Conservation (phyloP, 2,329 filamentous ascomycete genomes). For the Colletotrichum sp. region DNA sequence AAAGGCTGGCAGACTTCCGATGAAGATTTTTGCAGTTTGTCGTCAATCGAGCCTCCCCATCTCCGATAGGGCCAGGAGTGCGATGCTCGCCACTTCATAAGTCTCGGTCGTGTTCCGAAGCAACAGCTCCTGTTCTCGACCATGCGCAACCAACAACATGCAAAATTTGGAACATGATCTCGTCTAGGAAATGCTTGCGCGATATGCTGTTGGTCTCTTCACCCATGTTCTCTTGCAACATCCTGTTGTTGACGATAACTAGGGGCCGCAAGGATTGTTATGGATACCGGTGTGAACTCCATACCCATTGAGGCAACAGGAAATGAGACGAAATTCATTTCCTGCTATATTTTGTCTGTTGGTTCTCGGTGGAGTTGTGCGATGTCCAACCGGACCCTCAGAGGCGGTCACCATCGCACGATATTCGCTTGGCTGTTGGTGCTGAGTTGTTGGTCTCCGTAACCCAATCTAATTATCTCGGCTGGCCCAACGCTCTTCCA, state of each 20-base stretch:
- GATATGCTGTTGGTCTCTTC: too few relatives aligned
- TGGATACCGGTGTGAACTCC: background rate
- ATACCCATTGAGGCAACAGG: background rate
- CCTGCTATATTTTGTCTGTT: background rate
- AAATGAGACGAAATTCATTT: background rate
- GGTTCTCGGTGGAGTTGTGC: background rate
- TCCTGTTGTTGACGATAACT: background rate
- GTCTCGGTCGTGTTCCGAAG: too few relatives aligned
- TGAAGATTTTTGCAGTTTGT: background rate
- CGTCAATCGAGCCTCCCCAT: too few relatives aligned
- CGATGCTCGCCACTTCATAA: too few relatives aligned
- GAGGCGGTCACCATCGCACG: background rate
- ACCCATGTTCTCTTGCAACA: background rate
- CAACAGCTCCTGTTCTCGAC: too few relatives aligned
- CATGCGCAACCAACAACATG: too few relatives aligned
- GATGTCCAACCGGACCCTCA: background rate
- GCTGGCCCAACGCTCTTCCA: background rate
- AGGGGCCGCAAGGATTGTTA: background rate
- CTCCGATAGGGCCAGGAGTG: too few relatives aligned
- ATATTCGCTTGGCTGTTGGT: background rate
- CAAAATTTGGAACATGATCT: too few relatives aligned
- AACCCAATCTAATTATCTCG: background rate
- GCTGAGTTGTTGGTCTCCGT: background rate
- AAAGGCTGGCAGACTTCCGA: constrained; percentile 23
- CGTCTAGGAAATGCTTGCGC: too few relatives aligned